These are phyloP conservation scores for Camellia japonica DNA, from an alignment of 148 eudicot genomes.

Conservation along the genomic window DNA sequence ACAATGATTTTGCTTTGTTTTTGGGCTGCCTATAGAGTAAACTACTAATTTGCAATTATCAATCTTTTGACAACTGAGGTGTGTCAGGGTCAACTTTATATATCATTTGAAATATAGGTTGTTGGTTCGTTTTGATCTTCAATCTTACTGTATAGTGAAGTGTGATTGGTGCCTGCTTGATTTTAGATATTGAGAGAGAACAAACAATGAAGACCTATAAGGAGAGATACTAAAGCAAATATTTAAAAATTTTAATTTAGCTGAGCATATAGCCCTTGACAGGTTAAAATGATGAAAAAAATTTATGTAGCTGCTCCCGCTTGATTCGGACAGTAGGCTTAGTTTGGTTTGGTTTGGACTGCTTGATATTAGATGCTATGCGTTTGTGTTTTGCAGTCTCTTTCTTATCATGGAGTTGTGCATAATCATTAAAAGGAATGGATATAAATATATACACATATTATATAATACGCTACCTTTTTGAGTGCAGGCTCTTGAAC, in stretches of 20 bases:
- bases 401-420: background rate
- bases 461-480: conserved; percentile 1
- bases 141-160: background rate
- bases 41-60: background rate
- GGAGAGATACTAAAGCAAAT: no score
- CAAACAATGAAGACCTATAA: no score
- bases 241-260: no score
- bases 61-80: background rate
- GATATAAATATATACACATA: no score
- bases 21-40: background rate
- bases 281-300: no score
- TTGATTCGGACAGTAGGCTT: no score
- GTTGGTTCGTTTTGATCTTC: background rate
- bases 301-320: no score
- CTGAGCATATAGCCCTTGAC: no score
- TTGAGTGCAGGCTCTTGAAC: conserved; percentile 71
- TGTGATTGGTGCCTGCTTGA: no score
- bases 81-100: background rate
- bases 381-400: background rate
- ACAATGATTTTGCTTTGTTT: background rate
- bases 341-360: background rate
- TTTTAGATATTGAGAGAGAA: no score
- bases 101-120: background rate
- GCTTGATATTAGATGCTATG: background rate
- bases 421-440: background rate